Conservation (phyloP, 2,329 filamentous ascomycete genomes). For the Ophiocordyceps camponoti-floridani region DNA sequence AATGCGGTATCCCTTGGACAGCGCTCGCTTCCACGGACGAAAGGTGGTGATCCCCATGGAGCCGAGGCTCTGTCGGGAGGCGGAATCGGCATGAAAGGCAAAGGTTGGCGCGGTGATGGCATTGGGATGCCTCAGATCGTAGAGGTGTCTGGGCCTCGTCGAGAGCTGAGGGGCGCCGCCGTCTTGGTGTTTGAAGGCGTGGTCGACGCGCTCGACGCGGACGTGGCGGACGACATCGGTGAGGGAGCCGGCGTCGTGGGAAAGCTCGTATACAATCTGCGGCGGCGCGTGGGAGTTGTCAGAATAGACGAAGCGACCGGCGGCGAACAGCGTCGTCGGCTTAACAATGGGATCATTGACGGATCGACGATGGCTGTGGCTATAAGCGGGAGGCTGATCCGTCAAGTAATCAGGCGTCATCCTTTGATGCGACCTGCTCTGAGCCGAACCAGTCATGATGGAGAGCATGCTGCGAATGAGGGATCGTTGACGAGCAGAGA, state of each 20-base stretch:
- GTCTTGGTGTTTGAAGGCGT: constrained; percentile 7
- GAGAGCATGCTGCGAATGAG: background rate
- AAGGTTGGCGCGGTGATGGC: constrained; percentile 11
- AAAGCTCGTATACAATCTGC: constrained; percentile 14
- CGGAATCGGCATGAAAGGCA: constrained; percentile 14
- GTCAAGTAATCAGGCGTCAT: background rate
- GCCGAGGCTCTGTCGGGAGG: constrained; percentile 10
- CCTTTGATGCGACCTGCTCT: no score
- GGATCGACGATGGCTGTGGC: constrained; percentile 2
- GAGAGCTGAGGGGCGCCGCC: constrained; percentile 9
- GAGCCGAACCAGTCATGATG: background rate
- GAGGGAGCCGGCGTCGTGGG: constrained; percentile 14
- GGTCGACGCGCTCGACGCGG: constrained; percentile 13
- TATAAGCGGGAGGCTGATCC: constrained; percentile 8
- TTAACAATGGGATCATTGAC: constrained; percentile 6
- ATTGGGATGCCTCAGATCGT: constrained; percentile 15
- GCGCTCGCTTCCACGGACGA: constrained; percentile 6
- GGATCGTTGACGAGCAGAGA: background rate
- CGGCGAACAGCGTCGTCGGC: constrained; percentile 14
- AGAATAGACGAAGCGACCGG: constrained; percentile 16
- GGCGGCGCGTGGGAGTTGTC: constrained; percentile 10
- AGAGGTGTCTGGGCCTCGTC: constrained; percentile 14
- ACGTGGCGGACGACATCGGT: constrained; percentile 13
- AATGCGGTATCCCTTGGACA: constrained; percentile 10
- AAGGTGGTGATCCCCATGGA: constrained; percentile 12